Conservation (phyloP, 352 stramenopile species). For the Aphanomyces astaci region DNA sequence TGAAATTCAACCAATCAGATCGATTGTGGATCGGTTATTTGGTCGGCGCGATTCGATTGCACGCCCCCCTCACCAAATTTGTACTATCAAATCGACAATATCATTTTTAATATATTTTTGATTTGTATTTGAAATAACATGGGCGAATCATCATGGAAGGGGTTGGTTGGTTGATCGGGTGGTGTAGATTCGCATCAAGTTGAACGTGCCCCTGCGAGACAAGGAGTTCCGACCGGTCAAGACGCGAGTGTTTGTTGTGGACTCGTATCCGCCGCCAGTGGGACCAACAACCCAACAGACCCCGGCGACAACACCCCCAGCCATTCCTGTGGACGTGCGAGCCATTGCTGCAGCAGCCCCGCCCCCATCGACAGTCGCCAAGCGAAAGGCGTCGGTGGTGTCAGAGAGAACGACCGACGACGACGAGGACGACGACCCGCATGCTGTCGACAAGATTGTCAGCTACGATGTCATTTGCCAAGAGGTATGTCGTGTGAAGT, state of each 20-base stretch:
- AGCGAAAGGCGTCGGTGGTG: too few species aligned
- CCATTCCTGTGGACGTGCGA: background rate
- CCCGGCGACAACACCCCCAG: background rate
- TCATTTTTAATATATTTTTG: too few species aligned
- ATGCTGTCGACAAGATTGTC: conserved; percentile 62
- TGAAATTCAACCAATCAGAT: too few species aligned
- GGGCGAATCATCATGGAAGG: too few species aligned
- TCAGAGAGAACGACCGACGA: too few species aligned
- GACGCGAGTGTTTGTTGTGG: conserved; percentile 45
- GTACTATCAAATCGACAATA: too few species aligned
- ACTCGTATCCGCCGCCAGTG: conserved; percentile 38
- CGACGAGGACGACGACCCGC: conserved; percentile 38
- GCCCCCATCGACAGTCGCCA: too few species aligned
- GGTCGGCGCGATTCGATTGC: too few species aligned
- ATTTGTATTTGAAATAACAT: too few species aligned
- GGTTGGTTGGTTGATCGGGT: background rate
- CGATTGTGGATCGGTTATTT: too few species aligned
- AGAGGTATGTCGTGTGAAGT: conserved; percentile 53
- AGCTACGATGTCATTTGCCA: conserved; percentile 84
- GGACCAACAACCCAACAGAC: background rate
- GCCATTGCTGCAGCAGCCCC: conserved; percentile 6
- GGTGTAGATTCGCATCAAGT: conserved; percentile 43
- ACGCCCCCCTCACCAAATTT: too few species aligned
- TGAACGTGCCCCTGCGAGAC: conserved; percentile 51
- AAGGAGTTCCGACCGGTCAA: conserved; percentile 42